Percentiles rank a stretch among this genome's conserved stretches.
phyloP scores from a whole-genome alignment of 306 rosid species.

The Quercus variabilis region DNA sequence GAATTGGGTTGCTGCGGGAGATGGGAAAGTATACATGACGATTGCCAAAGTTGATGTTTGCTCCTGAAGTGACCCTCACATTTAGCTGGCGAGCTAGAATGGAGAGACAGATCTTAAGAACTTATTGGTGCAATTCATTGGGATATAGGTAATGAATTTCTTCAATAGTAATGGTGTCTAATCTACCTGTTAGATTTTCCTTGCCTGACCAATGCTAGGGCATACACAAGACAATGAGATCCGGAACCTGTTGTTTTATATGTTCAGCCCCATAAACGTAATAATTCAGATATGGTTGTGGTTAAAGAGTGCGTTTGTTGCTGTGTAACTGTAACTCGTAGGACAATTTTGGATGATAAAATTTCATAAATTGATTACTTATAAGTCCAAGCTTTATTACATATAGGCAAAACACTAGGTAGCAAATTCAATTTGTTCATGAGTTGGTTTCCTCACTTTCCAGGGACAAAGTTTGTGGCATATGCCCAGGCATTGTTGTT shows the following conservation, averaged over 20 bases:
- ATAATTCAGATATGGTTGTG: not conserved
- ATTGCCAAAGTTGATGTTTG: constrained; percentile 42
- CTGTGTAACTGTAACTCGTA: not conserved
- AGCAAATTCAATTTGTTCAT: not conserved
- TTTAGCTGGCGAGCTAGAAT: constrained; percentile 76
- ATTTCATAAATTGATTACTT: not conserved
- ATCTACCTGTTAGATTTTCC: not conserved
- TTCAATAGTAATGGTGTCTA: constrained; percentile 9
- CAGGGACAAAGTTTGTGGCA: constrained; percentile 35
- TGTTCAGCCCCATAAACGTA: constrained; percentile 2
- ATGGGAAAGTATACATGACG: constrained; percentile 77
- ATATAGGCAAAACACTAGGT: not conserved
- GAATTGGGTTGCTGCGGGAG: constrained; percentile 92
- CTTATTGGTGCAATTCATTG: constrained; percentile 85
- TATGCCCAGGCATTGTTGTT: constrained; percentile 31
- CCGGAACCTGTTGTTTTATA: constrained; percentile 1
- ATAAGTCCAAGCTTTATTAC: not conserved
- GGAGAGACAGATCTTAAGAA: constrained; percentile 84
- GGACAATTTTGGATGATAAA: not conserved
- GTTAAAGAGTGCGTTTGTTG: not conserved
- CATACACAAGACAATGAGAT: constrained; percentile 8
- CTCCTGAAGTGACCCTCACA: constrained; percentile 46
- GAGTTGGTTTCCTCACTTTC: constrained; percentile 23
- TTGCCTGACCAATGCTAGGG: constrained; percentile 10
- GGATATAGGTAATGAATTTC: constrained; percentile 60